A percentile compares a stretch with the other conserved stretches of the same genome.
Evolutionary conservation across 2,329 filamentous ascomycete genomes (phyloP).

Genomic region (Clonostachys sp.): DNA sequence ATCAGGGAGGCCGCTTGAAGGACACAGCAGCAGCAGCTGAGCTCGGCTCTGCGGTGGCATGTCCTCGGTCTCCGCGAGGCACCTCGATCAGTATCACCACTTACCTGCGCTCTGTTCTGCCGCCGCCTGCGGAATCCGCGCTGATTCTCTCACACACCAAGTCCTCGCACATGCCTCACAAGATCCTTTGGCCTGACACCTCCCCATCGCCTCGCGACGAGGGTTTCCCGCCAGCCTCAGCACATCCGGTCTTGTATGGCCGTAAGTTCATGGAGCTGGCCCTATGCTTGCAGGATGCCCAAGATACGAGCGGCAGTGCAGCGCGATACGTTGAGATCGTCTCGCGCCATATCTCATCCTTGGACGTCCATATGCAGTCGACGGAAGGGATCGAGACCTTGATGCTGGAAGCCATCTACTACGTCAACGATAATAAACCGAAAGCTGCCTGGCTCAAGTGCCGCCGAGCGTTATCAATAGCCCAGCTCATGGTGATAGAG

Average conservation of each 20-base stretch:
- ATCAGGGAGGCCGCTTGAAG: background rate
- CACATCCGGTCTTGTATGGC: background rate
- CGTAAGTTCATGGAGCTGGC: background rate
- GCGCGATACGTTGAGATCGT: background rate
- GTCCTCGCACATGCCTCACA: background rate
- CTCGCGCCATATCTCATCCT: background rate
- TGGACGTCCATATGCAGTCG: background rate
- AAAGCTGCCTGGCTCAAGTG: background rate
- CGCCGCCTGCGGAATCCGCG: background rate
- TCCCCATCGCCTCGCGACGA: no score
- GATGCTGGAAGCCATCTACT: background rate
- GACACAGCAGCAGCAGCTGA: background rate
- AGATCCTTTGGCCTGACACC: background rate
- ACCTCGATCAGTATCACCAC: background rate
- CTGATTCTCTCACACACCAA: background rate
- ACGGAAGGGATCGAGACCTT: background rate
- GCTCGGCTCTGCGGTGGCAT: background rate
- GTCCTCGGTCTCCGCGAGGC: background rate
- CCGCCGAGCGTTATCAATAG: background rate
- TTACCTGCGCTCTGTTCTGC: background rate
- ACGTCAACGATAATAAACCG: background rate
- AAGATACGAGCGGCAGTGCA: background rate
- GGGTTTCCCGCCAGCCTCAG: background rate
- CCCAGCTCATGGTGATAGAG: background rate
- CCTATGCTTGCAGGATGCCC: background rate